Base-by-base conservation (phyloP, 1,139 yeast genomes). In the Kluyveromyces sp. region DNA sequence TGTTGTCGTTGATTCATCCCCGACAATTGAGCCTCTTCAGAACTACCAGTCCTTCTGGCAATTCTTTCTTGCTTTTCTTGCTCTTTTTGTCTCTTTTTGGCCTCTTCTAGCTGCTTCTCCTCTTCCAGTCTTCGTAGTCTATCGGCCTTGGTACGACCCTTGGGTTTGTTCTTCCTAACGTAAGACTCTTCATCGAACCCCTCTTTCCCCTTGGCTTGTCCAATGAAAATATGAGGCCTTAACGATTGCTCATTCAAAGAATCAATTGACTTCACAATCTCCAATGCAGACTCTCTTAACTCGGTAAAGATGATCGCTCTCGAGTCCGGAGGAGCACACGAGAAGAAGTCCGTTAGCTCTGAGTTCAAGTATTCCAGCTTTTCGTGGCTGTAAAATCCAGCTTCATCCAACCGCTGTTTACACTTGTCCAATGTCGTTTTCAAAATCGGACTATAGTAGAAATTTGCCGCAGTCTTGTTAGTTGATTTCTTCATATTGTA, bases 301-400 rank as follows among this genome's bases (percentile, higher is more conserved):
- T 89, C 96, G 0, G 96, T 86, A 61, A 92, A 92, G 0, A 92
- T 74, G 43, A 92, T 92, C 1, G 83, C 95, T 53, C 87, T 76
- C 1, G 96, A 85, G 43, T 75, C 73, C 8, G 64, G 59, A 25
- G 63, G 60, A 0, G 66, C 60, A 7, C 66, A 60, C 4, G 65
- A 58, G 48, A 83, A 81, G 58, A 87, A 89, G 2, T 64, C 65
- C 1, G 65, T 59, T 38, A 89, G 62, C 54, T 84, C 85, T 7
- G 75, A 75, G 38, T 79, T 69, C 43, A 87, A 60, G 39, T 75
- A 72, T 43, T 76, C 79, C 34, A 90, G 67, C 58, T 92, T 92
- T 1, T 89, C 87, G 66, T 92, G 98, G 5, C 96, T 79, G 7
- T 77, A 60, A 45, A 71, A 75, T 1, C 53, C 55, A 0, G 72